These are phyloP conservation scores for Pseudozyma flocculosa DNA, from an alignment of 1,284 basidiomycete species.

Conservation along the genomic window DNA sequence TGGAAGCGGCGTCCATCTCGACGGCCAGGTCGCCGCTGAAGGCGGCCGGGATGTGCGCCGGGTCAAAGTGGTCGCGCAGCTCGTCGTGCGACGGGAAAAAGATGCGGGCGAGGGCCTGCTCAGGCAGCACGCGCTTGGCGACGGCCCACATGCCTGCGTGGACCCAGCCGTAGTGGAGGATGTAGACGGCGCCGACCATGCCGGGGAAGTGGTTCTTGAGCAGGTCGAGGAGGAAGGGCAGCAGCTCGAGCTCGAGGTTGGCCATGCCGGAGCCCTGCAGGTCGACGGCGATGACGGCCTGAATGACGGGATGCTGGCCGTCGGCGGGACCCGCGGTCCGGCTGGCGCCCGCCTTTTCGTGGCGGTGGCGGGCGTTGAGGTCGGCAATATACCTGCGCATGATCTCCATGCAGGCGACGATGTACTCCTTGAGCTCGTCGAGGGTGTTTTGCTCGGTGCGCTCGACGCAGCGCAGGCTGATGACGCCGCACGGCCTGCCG, in stretches of 20 bases:
- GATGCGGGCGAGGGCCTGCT: slow-evolving; percentile 69
- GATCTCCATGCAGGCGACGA: slow-evolving; percentile 54
- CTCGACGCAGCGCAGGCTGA: slow-evolving; percentile 49
- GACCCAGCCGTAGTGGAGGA: slow-evolving; percentile 79
- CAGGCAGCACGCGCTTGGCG: slow-evolving; percentile 72
- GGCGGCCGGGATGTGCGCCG: slow-evolving; percentile 61
- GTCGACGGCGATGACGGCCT: slow-evolving; percentile 47
- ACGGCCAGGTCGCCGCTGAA: slow-evolving; percentile 49
- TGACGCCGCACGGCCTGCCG: slow-evolving; percentile 47
- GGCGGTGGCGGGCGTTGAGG: slow-evolving; percentile 2
- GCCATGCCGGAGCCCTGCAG: slow-evolving; percentile 43
- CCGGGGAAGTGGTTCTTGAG: slow-evolving; percentile 56
- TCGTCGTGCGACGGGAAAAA: slow-evolving; percentile 70
- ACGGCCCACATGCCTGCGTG: slow-evolving; percentile 76
- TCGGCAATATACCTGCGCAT: slow-evolving; percentile 46
- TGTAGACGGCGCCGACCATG: slow-evolving; percentile 64
- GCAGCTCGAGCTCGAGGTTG: slow-evolving; percentile 53
- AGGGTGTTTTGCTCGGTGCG: slow-evolving; percentile 40
- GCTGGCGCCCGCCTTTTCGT: neutral
- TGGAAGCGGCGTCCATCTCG: slow-evolving; percentile 29
- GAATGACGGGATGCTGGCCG: slow-evolving; percentile 32
- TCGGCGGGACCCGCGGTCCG: neutral
- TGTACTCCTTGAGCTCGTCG: slow-evolving; percentile 53
- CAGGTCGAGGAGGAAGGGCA: slow-evolving; percentile 53
- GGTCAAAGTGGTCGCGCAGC: slow-evolving; percentile 66